Evolutionary conservation across 768 basidiomycete species (phyloP).

Genomic region (Erythrobasidium yunnanense): DNA sequence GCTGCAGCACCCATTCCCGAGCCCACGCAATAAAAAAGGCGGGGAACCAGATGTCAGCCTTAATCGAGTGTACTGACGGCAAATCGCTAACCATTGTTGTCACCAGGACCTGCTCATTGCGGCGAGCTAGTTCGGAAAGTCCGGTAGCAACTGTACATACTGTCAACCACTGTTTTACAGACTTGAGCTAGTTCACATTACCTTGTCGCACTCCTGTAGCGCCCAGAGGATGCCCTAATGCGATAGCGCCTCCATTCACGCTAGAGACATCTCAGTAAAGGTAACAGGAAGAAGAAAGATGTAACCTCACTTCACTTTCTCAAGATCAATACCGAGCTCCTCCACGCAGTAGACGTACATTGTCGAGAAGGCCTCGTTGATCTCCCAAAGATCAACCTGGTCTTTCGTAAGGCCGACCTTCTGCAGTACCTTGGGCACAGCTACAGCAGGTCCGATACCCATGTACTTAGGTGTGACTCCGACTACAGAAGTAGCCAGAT

Average conservation of each 20-base stretch:
- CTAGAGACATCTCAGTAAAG: background rate
- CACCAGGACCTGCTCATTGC: slow-evolving; percentile 50
- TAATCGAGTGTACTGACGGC: background rate
- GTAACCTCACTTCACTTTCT: slow-evolving; percentile 29
- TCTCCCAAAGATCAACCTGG: slow-evolving; percentile 73
- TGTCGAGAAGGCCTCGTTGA: slow-evolving; percentile 85
- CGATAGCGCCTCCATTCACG: slow-evolving; percentile 83
- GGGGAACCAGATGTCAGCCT: background rate
- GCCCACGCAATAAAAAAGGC: slow-evolving; percentile 1
- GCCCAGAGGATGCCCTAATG: slow-evolving; percentile 47
- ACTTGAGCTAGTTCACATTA: background rate
- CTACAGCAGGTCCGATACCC: slow-evolving; percentile 56
- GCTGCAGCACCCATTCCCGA: background rate
- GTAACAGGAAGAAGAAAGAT: no score
- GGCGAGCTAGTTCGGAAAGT: slow-evolving; percentile 46
- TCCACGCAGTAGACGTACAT: slow-evolving; percentile 32
- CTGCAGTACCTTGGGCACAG: slow-evolving; percentile 63
- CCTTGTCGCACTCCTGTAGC: slow-evolving; percentile 23
- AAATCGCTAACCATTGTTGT: slow-evolving; percentile 54
- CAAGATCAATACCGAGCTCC: slow-evolving; percentile 22
- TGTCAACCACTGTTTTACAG: slow-evolving; percentile 33
- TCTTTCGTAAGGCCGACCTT: slow-evolving; percentile 54
- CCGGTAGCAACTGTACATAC: slow-evolving; percentile 69
- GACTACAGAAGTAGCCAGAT: slow-evolving; percentile 59
- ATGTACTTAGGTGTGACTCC: slow-evolving; percentile 61